phyloP scores from a whole-genome alignment of 75 land plant species.

The Picea glauca region DNA sequence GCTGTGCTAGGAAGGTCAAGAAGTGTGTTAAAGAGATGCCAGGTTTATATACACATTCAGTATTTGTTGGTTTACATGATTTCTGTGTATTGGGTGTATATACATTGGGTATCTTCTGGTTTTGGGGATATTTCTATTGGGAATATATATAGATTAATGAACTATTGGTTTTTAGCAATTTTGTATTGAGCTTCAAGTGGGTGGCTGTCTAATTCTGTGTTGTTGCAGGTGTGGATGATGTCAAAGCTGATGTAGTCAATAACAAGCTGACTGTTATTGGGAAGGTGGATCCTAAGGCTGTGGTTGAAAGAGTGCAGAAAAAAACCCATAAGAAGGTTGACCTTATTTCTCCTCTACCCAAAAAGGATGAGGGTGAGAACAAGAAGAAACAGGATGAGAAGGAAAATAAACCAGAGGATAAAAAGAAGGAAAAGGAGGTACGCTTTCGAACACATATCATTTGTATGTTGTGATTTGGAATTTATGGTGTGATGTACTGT shows the following conservation, averaged over 20 bases:
- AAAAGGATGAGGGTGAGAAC: slow-evolving; percentile 30
- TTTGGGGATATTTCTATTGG: background rate
- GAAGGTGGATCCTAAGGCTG: slow-evolving; percentile 36
- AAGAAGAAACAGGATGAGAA: background rate
- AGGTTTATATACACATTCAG: slow-evolving; percentile 13
- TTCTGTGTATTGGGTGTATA: background rate
- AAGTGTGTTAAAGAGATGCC: slow-evolving; percentile 23
- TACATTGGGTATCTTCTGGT: background rate
- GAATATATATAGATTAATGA: no score
- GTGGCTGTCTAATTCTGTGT: background rate
- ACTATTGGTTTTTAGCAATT: no score
- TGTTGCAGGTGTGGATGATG: slow-evolving; percentile 41
- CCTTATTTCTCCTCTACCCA: slow-evolving; percentile 42
- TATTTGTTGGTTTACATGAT: background rate
- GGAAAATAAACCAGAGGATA: slow-evolving; percentile 12
- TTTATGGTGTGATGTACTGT: slow-evolving; percentile 15
- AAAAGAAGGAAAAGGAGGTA: slow-evolving; percentile 23
- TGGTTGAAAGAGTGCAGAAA: slow-evolving; percentile 34
- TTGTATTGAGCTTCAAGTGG: no score
- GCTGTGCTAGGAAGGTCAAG: slow-evolving; percentile 45
- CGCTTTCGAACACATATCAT: no score
- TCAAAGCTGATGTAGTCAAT: slow-evolving; percentile 19
- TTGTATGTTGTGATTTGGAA: slow-evolving; percentile 5
- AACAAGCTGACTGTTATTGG: slow-evolving; percentile 53
- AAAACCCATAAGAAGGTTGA: slow-evolving; percentile 48